phyloP scores from a whole-genome alignment of 129 eudicot species.

The Artemisia tridentata region DNA sequence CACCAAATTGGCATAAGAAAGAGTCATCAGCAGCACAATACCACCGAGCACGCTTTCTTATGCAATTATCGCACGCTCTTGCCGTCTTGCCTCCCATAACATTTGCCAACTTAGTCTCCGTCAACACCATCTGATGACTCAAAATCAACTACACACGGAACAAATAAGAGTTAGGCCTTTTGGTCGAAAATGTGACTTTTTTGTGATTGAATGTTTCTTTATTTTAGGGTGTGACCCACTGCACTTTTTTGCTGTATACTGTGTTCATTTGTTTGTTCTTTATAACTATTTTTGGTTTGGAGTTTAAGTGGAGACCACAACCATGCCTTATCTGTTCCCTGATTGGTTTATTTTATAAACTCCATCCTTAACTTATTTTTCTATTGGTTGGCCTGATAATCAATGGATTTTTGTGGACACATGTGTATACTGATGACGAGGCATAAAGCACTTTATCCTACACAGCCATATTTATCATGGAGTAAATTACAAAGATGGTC shows the following conservation, averaged over 20 bases:
- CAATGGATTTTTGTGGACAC: slow-evolving; percentile 37
- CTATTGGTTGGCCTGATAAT: slow-evolving; percentile 39
- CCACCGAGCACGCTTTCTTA: slow-evolving; percentile 56
- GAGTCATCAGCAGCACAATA: slow-evolving; percentile 61
- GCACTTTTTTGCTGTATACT: slow-evolving; percentile 5
- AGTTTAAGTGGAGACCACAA: slow-evolving; percentile 26
- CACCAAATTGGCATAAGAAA: slow-evolving; percentile 59
- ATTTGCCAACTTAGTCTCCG: slow-evolving; percentile 39
- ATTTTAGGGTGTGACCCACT: slow-evolving; percentile 34
- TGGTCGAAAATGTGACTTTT: not conserved
- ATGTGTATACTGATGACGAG: slow-evolving; percentile 5
- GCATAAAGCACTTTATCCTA: slow-evolving; percentile 12
- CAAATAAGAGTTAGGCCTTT: not conserved
- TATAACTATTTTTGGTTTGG: slow-evolving; percentile 12
- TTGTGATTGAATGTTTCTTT: not conserved
- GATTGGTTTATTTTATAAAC: slow-evolving; percentile 27
- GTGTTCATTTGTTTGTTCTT: slow-evolving; percentile 14
- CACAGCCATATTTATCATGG: too few species aligned
- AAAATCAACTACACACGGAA: not conserved
- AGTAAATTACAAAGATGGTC: too few species aligned
- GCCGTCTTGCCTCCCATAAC: slow-evolving; percentile 53
- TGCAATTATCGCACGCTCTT: slow-evolving; percentile 59
- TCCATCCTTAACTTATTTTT: slow-evolving; percentile 31
- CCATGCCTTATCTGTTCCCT: slow-evolving; percentile 47
- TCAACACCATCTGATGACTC: slow-evolving; percentile 29